phyloP scores from a whole-genome alignment of 805 yeast genomes.

The Kluyveromyces dobzhanskii region DNA sequence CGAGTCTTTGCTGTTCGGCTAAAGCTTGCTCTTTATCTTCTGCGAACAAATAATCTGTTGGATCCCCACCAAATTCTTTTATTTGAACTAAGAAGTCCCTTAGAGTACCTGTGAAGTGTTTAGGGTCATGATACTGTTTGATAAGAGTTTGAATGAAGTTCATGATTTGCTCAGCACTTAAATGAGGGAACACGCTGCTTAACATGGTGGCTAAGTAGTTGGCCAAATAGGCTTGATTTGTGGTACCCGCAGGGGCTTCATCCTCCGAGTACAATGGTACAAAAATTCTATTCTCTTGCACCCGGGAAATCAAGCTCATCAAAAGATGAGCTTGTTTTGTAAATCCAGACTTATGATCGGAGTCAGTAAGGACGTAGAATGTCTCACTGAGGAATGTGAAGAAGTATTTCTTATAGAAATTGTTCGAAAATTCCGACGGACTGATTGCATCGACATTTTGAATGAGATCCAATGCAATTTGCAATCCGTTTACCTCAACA shows the following conservation, averaged over 20 bases:
- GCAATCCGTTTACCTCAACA: slow-evolving; percentile 87
- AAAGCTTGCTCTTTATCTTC: slow-evolving; percentile 82
- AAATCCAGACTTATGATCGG: slow-evolving; percentile 97
- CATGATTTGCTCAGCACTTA: slow-evolving; percentile 73
- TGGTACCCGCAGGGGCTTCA: slow-evolving; percentile 77
- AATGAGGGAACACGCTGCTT: slow-evolving; percentile 84
- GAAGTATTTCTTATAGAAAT: slow-evolving; percentile 81
- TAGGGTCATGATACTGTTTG: slow-evolving; percentile 60
- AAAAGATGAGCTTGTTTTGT: slow-evolving; percentile 77
- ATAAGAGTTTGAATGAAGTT: slow-evolving; percentile 75
- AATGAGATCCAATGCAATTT: slow-evolving; percentile 73
- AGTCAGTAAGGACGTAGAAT: slow-evolving; percentile 87
- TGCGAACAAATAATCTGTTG: slow-evolving; percentile 88
- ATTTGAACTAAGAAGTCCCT: slow-evolving; percentile 96
- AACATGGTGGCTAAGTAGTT: slow-evolving; percentile 78
- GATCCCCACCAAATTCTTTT: slow-evolving; percentile 91
- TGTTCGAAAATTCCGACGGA: slow-evolving; percentile 60
- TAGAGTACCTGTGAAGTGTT: slow-evolving; percentile 71
- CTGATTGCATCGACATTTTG: slow-evolving; percentile 77
- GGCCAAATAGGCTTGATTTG: slow-evolving; percentile 69
- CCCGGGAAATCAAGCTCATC: slow-evolving; percentile 74
- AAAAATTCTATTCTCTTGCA: slow-evolving; percentile 64
- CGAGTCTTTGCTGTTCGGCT: slow-evolving; percentile 56
- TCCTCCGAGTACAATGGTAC: slow-evolving; percentile 75
- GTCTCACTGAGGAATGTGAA: slow-evolving; percentile 87